Percentiles rank a stretch among this genome's conserved stretches.
Evolutionary conservation across 192 early-diverging fungal genomes (phyloP).

Genomic region (Polychytrium aggregatum): DNA sequence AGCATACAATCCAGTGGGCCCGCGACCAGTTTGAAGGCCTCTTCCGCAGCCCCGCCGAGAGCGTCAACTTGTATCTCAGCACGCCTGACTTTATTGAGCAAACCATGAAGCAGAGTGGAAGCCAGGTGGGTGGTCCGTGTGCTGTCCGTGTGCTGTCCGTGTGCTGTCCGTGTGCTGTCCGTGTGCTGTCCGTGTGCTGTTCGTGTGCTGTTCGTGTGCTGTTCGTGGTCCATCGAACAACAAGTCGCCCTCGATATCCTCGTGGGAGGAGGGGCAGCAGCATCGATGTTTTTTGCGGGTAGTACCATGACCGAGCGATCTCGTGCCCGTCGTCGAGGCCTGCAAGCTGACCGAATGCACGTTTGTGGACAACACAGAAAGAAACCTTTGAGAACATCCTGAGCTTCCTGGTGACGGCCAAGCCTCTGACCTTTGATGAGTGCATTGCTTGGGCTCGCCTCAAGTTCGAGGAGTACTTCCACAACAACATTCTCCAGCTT

Average conservation of each 20-base stretch:
- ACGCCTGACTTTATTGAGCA: constrained; percentile 73
- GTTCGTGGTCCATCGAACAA: too few relatives aligned
- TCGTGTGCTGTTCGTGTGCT: too few relatives aligned
- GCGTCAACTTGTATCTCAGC: constrained; percentile 86
- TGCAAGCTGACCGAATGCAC: background rate
- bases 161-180: too few relatives aligned
- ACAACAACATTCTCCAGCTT: constrained; percentile 87
- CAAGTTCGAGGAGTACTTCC: constrained; percentile 87
- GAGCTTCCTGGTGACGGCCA: constrained; percentile 60
- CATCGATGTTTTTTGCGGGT: too few relatives aligned
- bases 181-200: too few relatives aligned
- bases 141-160: too few relatives aligned
- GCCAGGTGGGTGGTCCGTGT: constrained; percentile 11
- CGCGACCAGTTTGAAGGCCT: constrained; percentile 93
- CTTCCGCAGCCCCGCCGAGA: constrained; percentile 85
- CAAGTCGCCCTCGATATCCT: too few relatives aligned
- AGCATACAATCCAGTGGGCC: constrained; percentile 89
- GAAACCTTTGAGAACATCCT: constrained; percentile 68
- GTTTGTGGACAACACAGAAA: constrained; percentile 38
- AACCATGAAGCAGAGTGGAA: constrained; percentile 63
- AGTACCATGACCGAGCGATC: too few relatives aligned
- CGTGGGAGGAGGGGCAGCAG: too few relatives aligned
- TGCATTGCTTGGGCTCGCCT: constrained; percentile 87
- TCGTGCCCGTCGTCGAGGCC: too few relatives aligned
- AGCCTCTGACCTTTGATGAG: constrained; percentile 78